These are phyloP conservation scores for Solanum chacoense DNA, from an alignment of 305 asterid genomes.

Conservation along the genomic window DNA sequence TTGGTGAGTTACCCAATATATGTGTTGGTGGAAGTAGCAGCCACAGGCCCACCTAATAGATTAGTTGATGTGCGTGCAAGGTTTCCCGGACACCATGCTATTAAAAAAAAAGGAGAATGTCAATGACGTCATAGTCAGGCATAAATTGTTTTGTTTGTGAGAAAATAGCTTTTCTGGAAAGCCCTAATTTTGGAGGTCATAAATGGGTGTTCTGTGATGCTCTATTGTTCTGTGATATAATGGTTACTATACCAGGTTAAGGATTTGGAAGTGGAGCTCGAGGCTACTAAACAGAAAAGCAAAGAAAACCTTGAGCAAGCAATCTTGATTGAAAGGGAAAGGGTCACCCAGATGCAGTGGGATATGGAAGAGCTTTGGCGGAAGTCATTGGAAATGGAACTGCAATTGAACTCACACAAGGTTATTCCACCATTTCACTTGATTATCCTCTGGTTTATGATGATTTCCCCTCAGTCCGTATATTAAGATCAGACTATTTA, in stretches of 20 bases:
- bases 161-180: neutral
- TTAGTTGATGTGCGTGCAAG: neutral
- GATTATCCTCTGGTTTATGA: neutral
- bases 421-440: conserved; percentile 18
- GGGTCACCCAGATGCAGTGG: conserved; percentile 98
- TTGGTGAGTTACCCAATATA: neutral
- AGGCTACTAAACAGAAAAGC: conserved; percentile 67
- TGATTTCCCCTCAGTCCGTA: neutral
- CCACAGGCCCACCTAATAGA: neutral
- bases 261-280: conserved; percentile 97
- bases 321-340: conserved; percentile 73
- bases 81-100: neutral
- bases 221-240: neutral
- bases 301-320: conserved; percentile 95
- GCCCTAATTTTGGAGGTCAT: neutral
- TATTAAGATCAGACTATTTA: neutral
- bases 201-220: neutral
- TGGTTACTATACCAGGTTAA: conserved; percentile 52
- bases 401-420: conserved; percentile 66
- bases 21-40: neutral
- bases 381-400: conserved; percentile 74
- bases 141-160: neutral
- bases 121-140: neutral
- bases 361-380: conserved; percentile 94
- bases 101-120: neutral